Conservation (phyloP, 176 grass and related monocot genomes). For the Tuctoria greenei region DNA sequence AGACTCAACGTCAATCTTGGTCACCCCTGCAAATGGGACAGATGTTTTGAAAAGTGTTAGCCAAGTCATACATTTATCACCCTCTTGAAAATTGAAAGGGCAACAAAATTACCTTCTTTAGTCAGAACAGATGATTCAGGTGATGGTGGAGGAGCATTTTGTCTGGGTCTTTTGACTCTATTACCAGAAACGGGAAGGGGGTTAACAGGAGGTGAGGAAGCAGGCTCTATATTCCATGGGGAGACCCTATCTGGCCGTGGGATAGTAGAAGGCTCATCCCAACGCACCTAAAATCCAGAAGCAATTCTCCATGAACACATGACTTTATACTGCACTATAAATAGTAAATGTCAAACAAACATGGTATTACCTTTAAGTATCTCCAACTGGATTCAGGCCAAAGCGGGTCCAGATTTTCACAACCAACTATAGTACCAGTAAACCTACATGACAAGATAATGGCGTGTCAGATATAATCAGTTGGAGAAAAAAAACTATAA, state of each 20-base stretch:
- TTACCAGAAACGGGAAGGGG: slow-evolving; percentile 57
- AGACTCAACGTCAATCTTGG: slow-evolving; percentile 48
- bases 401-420: slow-evolving; percentile 69
- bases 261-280: slow-evolving; percentile 89
- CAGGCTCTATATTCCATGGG: slow-evolving; percentile 92
- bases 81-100: not conserved
- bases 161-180: slow-evolving; percentile 66
- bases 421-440: slow-evolving; percentile 82
- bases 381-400: slow-evolving; percentile 91
- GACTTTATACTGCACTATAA: not conserved
- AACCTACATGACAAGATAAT: slow-evolving; percentile 51
- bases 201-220: slow-evolving; percentile 69
- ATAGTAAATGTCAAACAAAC: slow-evolving; percentile 25
- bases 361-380: slow-evolving; percentile 63
- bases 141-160: slow-evolving; percentile 50
- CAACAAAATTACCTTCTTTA: slow-evolving; percentile 68
- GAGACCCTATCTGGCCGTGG: slow-evolving; percentile 81
- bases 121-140: slow-evolving; percentile 71
- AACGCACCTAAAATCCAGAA: slow-evolving; percentile 61
- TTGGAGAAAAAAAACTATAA: not conserved
- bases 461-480: not conserved
- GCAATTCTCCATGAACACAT: slow-evolving; percentile 27
- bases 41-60: slow-evolving; percentile 10
- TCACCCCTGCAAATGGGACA: slow-evolving; percentile 35
- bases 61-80: not conserved